phyloP scores from a whole-genome alignment of 73 alveolate genomes.

The Durusdinium trenchii region DNA sequence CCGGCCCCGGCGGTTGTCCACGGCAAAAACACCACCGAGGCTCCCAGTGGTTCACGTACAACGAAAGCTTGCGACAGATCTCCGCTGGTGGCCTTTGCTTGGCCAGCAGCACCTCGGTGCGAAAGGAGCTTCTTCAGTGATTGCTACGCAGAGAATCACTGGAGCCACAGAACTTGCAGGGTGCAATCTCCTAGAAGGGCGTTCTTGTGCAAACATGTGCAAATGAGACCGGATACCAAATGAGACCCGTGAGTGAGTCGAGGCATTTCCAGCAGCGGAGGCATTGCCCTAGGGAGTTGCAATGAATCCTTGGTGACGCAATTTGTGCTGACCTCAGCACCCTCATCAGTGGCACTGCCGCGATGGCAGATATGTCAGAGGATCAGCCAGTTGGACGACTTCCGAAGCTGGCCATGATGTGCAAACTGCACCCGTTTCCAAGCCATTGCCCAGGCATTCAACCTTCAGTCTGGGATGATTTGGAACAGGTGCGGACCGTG shows the following conservation, averaged over 20 bases:
- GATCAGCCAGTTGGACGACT: no score
- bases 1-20: neutral
- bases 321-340: slow-evolving; percentile 12
- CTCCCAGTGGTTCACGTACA: slow-evolving; percentile 47
- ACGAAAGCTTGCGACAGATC: slow-evolving; percentile 61
- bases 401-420: neutral
- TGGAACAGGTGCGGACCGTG: slow-evolving; percentile 37
- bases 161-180: no score
- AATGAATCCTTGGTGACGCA: slow-evolving; percentile 19
- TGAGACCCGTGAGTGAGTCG: no score
- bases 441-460: neutral
- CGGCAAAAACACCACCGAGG: neutral
- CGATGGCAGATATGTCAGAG: no score
- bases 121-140: no score
- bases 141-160: no score
- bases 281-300: neutral
- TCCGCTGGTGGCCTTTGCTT: slow-evolving; percentile 64
- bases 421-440: neutral
- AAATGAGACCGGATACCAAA: no score
- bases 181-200: no score
- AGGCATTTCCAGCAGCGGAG: slow-evolving; percentile 20
- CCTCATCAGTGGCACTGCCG: neutral
- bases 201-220: no score
- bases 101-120: slow-evolving; percentile 29
- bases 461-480: slow-evolving; percentile 42